Percentiles rank a stretch among this genome's conserved stretches.
These are phyloP conservation scores for Echium plantagineum DNA, from an alignment of 257 asterid species.

Conservation along the genomic window DNA sequence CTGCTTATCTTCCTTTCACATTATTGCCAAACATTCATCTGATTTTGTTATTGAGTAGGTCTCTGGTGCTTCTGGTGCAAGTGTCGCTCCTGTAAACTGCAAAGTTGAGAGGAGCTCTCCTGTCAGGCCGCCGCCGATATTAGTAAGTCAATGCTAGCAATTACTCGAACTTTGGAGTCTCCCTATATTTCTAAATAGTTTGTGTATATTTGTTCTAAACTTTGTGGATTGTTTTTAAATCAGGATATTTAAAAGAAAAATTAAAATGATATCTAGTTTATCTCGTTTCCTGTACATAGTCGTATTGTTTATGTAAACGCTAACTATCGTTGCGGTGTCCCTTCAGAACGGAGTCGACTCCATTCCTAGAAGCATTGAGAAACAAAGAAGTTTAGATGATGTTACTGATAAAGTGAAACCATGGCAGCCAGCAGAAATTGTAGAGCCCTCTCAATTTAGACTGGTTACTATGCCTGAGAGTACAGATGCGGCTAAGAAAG, in stretches of 20 bases:
- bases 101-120: constrained; percentile 98
- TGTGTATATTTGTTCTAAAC: too few species aligned
- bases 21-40: constrained; percentile 2
- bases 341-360: constrained; percentile 87
- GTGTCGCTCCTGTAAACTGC: constrained; percentile 58
- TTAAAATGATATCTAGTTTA: too few species aligned
- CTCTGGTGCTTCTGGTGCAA: constrained; percentile 68
- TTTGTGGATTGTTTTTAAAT: too few species aligned
- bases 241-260: too few species aligned
- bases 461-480: constrained; percentile 84
- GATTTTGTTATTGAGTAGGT: constrained; percentile 38
- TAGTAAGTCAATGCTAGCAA: constrained; percentile 36
- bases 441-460: constrained; percentile 79
- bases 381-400: constrained; percentile 69
- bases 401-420: constrained; percentile 58
- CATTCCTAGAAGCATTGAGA: constrained; percentile 68
- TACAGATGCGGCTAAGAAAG: constrained; percentile 67
- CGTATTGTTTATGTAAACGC: constrained; percentile 1
- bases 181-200: too few species aligned
- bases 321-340: constrained; percentile 3
- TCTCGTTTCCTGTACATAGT: neutral
- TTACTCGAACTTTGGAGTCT: constrained; percentile 5
- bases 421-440: constrained; percentile 80
- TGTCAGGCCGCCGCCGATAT: constrained; percentile 75
- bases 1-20: constrained; percentile 5